Conservation (phyloP, 352 stramenopile species). For the Albugo laibachii region DNA sequence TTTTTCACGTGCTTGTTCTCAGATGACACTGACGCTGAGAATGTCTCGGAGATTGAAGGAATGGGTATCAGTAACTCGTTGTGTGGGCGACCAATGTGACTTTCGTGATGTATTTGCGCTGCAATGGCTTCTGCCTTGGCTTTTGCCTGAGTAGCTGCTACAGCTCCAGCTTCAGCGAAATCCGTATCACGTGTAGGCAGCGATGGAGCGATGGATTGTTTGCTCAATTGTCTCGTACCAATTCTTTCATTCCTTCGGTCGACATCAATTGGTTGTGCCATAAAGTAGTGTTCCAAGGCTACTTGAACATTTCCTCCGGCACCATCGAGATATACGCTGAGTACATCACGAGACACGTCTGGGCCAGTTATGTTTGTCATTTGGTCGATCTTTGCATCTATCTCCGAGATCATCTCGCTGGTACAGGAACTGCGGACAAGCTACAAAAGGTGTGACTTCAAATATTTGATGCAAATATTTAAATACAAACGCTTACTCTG, state of each 20-base stretch:
- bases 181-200: too few relatives aligned
- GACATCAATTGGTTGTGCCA: constrained; percentile 27
- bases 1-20: neutral
- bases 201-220: neutral
- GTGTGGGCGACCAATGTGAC: too few relatives aligned
- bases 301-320: constrained; percentile 66
- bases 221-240: neutral
- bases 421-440: constrained; percentile 15
- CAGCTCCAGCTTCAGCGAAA: too few relatives aligned
- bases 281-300: constrained; percentile 79
- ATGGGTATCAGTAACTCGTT: neutral
- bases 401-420: constrained; percentile 40
- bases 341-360: constrained; percentile 40
- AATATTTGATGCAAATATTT: too few relatives aligned
- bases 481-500: too few relatives aligned
- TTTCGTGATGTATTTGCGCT: neutral
- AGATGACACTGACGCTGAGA: constrained; percentile 31
- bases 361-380: constrained; percentile 63
- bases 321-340: constrained; percentile 59
- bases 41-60: constrained; percentile 8
- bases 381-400: constrained; percentile 66
- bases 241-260: constrained; percentile 1
- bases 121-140: neutral
- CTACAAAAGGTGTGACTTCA: neutral
- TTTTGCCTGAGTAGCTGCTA: neutral